These are phyloP conservation scores for Tuber indicum DNA, from an alignment of 495 filamentous ascomycete species.

Conservation along the genomic window DNA sequence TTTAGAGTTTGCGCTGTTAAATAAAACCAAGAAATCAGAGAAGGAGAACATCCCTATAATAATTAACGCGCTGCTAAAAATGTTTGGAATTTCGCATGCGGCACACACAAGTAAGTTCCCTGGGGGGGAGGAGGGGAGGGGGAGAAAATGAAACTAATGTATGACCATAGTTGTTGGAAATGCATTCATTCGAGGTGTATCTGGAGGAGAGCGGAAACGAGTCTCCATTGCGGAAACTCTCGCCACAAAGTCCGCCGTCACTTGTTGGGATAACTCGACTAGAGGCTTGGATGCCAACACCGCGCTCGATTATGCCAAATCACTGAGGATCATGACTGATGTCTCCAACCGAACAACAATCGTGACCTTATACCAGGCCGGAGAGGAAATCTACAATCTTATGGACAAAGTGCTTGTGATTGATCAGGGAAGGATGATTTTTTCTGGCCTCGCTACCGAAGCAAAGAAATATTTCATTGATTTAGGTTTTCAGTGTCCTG, in stretches of 20 bases:
- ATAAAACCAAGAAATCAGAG: conserved; percentile 72
- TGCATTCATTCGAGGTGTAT: conserved; percentile 62
- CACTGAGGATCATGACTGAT: conserved; percentile 74
- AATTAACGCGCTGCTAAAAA: conserved; percentile 57
- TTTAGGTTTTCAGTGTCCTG: conserved; percentile 54
- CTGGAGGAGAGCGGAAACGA: conserved; percentile 65
- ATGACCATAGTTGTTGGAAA: conserved; percentile 50
- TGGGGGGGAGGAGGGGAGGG: neutral
- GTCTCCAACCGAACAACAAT: conserved; percentile 69
- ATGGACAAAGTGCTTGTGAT: conserved; percentile 71
- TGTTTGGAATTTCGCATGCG: conserved; percentile 58
- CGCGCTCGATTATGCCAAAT: conserved; percentile 71
- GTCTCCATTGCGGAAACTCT: conserved; percentile 62
- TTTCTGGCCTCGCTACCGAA: conserved; percentile 55
- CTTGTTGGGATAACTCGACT: conserved; percentile 63
- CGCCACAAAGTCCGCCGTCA: conserved; percentile 37
- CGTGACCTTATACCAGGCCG: conserved; percentile 76
- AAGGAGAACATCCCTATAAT: conserved; percentile 61
- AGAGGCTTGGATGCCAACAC: conserved; percentile 74
- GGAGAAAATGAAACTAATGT: too few relatives aligned
- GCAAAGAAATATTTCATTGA: conserved; percentile 61
- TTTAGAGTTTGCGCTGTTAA: conserved; percentile 72
- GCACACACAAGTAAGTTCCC: conserved; percentile 55
- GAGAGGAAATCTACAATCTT: conserved; percentile 71
- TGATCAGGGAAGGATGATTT: conserved; percentile 60